Base-by-base conservation (phyloP, 1,139 yeast genomes). In the Zygoascus hellenicus region DNA sequence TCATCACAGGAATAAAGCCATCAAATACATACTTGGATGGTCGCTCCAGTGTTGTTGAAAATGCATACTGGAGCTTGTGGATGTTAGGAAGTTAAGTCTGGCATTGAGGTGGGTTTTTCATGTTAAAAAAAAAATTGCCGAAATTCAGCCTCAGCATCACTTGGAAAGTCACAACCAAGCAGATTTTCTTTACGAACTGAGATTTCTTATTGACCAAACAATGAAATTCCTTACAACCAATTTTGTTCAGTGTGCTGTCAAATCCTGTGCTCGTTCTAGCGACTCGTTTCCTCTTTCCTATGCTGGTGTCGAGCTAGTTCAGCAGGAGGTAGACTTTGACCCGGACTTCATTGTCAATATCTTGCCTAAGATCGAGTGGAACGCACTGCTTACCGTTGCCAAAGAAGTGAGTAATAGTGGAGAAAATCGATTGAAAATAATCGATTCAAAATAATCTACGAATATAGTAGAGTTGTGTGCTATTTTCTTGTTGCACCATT, bases 221-320 rank as follows among this genome's bases (percentile, higher is more conserved):
- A 90, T 92, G 98, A 92, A 92, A 71, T 82, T 92, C 60, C 72
- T 92, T 38, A 90, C 98, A 30, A 87, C 97, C 38, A 92, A 94
- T 66, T 94, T 92, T 66, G 95, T 92, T 53, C 89, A 85, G 65
- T 92, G 99, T 67, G 92, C 97, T 0, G 86, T 89, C 53, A 82
- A 84, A 60, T 62, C 80, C 5, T 92, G 99, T 62, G 87, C 83
- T 49, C 70, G 80, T 28, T 77, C 92, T 9, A 76, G 79, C 29
- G 79, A 80, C 5, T 79, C 95, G 15, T 92, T 89, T 63, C 99
- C 99, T 1, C 74, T 92, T 49, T 72, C 74, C 54, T 90, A 76
- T 64, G 69, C 77, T 48, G 88, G 84, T 48, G 82, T 92, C 59
- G 78, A 83, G 57, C 70, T 92, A 45, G 82, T 78, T 14, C 84